Percentiles rank a stretch among this genome's conserved stretches.
These are phyloP conservation scores for Arthrobotrys sinensis DNA, from an alignment of 2,329 filamentous ascomycete species.

Conservation along the genomic window DNA sequence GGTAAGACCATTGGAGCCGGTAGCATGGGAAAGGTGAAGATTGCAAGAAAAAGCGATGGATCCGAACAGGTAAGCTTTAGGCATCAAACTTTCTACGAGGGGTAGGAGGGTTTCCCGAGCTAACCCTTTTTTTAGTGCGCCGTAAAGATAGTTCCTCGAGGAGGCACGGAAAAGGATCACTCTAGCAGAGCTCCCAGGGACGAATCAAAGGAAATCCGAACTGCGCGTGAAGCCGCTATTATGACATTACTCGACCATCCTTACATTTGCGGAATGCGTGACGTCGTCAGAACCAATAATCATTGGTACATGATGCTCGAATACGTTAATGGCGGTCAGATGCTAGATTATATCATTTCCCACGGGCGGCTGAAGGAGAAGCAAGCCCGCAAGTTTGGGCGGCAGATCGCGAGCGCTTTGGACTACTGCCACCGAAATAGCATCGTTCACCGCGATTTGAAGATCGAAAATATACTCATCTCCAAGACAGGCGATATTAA, in stretches of 20 bases:
- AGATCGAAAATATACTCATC: constrained; percentile 95
- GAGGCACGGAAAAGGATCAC: constrained; percentile 55
- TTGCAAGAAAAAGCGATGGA: constrained; percentile 73
- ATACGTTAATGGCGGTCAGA: constrained; percentile 94
- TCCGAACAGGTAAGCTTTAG: constrained; percentile 74
- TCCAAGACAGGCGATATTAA: constrained; percentile 98
- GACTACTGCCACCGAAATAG: constrained; percentile 99
- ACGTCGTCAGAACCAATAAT: constrained; percentile 89
- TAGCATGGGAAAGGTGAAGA: constrained; percentile 98
- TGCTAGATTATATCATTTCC: constrained; percentile 98
- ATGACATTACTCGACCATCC: constrained; percentile 94
- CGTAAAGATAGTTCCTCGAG: constrained; percentile 55
- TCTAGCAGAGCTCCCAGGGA: constrained; percentile 56
- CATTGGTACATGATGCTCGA: constrained; percentile 99
- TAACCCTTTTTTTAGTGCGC: constrained; percentile 76
- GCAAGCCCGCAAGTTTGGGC: constrained; percentile 95
- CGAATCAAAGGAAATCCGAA: constrained; percentile 95
- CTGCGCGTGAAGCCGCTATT: constrained; percentile 98
- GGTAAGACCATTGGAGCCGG: constrained; percentile 93
- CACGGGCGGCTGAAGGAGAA: constrained; percentile 91
- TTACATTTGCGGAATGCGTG: constrained; percentile 97
- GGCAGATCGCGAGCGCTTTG: constrained; percentile 98
- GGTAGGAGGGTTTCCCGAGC: not conserved
- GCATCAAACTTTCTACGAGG: constrained; percentile 90
- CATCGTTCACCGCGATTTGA: constrained; percentile 97